Evolutionary conservation across 108 stramenopile genomes (phyloP), one percentile per base, ranked within the genome.

Genomic region (Mayamaea pseudoterrestris): DNA sequence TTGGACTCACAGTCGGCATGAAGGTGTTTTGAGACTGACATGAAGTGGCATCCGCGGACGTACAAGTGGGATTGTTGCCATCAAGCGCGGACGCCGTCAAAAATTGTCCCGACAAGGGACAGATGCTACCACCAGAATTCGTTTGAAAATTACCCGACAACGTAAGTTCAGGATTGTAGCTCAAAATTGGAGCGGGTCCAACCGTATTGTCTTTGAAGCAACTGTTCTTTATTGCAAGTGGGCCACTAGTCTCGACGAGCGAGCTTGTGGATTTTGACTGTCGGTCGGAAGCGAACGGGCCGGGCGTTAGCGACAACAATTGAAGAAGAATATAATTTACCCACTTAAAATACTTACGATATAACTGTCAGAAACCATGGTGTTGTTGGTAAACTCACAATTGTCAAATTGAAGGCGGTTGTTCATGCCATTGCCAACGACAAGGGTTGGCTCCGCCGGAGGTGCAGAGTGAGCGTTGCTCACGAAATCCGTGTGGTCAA

Each of bases 131-230:
- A 30, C 40, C 47, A 27, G 61, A 63, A 4, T 41, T 57, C 1
- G 20, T 13, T 0, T 18, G 50, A 50, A 29, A 65, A 28, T 71
- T 71, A 18, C 39, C 25, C 1, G 30, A 25, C 9, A 41, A 50
- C 17, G 21, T 7, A 21, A 64, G 54, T 12, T 39, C 25, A 18
- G 27, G 49, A 8, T 59, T 59, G 55, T 58, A 72, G 21, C 55
- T 52, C 2, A 29, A 60, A 23, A 60, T 43, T 24, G 55, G 26
- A n/a, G 65, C 55, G 8, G 60, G 55, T 11, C 70, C 70, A 14
- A 72, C 53, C 30, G 24, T 8, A 27, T 72, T 72, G 60, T 66
- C 35, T 14, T 14, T 6, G 39, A 72, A 66, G 51, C 70, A 66
- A 11, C 44, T 52, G 20, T 27, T 28, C 7, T 27, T 18, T 11